Percentiles rank a stretch among this genome's conserved stretches.
phyloP scores from a whole-genome alignment of 2,329 filamentous ascomycete species.

The Cyanodermella asteris region DNA sequence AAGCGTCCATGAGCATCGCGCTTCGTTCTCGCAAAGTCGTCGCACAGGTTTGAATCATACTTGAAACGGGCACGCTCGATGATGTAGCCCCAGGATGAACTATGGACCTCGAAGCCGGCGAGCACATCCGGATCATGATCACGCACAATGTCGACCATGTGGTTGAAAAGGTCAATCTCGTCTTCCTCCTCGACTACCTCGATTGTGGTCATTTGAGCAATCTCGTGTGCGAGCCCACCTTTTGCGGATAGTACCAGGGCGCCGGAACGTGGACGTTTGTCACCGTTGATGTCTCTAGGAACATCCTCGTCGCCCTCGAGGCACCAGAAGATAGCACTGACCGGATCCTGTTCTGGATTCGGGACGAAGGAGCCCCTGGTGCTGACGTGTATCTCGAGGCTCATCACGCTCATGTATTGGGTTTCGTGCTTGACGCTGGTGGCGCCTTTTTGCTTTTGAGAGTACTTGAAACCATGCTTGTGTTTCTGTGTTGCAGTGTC shows the following conservation, averaged over 20 bases:
- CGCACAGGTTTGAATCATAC: constrained; percentile 76
- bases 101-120: constrained; percentile 86
- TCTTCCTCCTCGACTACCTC: constrained; percentile 54
- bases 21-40: constrained; percentile 80
- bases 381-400: constrained; percentile 79
- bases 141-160: constrained; percentile 72
- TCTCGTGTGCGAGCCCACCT: constrained; percentile 33
- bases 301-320: constrained; percentile 47
- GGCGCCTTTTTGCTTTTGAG: constrained; percentile 49
- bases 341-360: constrained; percentile 75
- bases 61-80: constrained; percentile 71
- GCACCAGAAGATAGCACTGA: constrained; percentile 79
- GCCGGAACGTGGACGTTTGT: constrained; percentile 38
- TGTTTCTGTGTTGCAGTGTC: constrained; percentile 71
- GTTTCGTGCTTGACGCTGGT: constrained; percentile 63
- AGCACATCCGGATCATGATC: constrained; percentile 74
- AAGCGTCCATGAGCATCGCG: constrained; percentile 61
- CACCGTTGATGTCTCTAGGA: constrained; percentile 27
- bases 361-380: constrained; percentile 61
- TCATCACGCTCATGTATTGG: constrained; percentile 94
- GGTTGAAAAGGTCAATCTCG: constrained; percentile 66
- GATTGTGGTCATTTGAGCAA: constrained; percentile 37
- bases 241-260: constrained; percentile 50
- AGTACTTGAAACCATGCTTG: constrained; percentile 66
- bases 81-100: constrained; percentile 83